Evolutionary conservation across 2,329 filamentous ascomycete species (phyloP), one percentile per base, ranked within the genome.

Genomic region (Didymella lethalis): DNA sequence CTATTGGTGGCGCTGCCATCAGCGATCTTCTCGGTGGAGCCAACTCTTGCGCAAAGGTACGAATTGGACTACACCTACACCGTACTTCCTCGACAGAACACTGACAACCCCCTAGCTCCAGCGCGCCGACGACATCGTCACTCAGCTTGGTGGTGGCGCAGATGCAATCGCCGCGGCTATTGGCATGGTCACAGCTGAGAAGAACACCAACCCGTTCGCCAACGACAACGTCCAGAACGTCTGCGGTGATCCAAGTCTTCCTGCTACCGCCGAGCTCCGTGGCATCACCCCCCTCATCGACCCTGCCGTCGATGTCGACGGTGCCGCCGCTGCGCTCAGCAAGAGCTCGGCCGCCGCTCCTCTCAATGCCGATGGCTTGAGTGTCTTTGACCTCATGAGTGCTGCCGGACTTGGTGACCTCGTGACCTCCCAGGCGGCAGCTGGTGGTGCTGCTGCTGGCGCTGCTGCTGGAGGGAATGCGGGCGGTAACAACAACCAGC

Each of bases 191-290:
- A 83, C 85, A 26, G 88, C 88, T 4, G 88, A 90, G 81, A 87
- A 89, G 77, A 90, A 91, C 83, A 89, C 89, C 80, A 90, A 90
- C 80, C 87, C 86, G 50, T 90, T 87, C 64, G 84, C 77, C 55
- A 83, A 84, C 62, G 79, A 79, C 68, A 81, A 86, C 32, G 87
- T 86, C 18, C 74, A 76, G 68, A 85, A 82, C 61, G 84, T 91
- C 71, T 91, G 89, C 77, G 83, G 80, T 36, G 86, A 91, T 63
- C 78, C 87, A 2, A 78, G 81, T 26, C 84, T 91, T 2, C 89
- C 89, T 11, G 83, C 80, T 31, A 89, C 85, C 7, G 76, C 77
- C 25, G 82, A 81, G 54, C 85, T 91, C 31, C 82, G 88, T 43
- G 89, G 89, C 62, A 87, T 91, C 56, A 81, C 89, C 4, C 88